Evolutionary conservation across 192 early-diverging fungal genomes (phyloP).

Genomic region (Backusella australiensis): DNA sequence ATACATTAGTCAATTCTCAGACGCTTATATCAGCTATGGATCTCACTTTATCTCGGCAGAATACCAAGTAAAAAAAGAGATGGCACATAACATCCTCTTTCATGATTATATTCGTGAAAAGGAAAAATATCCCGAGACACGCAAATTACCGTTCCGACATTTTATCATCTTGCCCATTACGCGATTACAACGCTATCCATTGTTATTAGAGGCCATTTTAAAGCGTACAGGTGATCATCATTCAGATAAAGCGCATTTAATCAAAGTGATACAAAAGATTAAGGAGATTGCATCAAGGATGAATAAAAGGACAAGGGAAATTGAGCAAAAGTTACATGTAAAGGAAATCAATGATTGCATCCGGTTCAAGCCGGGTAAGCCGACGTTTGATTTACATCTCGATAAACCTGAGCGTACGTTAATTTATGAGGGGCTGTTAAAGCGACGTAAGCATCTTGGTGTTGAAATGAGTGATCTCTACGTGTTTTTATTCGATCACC

Average conservation of each 20-base stretch:
- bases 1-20: conserved; percentile 57
- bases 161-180: conserved; percentile 76
- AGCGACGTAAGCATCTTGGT: conserved; percentile 20
- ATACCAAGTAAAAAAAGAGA: conserved; percentile 68
- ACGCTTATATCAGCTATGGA: conserved; percentile 78
- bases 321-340: not conserved
- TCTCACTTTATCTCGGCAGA: conserved; percentile 75
- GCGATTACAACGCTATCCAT: conserved; percentile 78
- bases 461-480: conserved; percentile 63
- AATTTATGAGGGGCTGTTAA: conserved; percentile 77
- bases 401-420: conserved; percentile 64
- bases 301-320: conserved; percentile 14
- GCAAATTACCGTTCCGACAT: conserved; percentile 32
- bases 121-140: conserved; percentile 41
- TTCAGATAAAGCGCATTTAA: conserved; percentile 70
- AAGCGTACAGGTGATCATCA: conserved; percentile 78
- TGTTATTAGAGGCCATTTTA: conserved; percentile 77
- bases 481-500: conserved; percentile 90
- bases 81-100: conserved; percentile 60
- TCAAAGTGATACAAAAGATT: not conserved
- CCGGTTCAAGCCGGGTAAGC: not conserved
- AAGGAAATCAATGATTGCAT: conserved; percentile 22
- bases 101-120: conserved; percentile 70
- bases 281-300: conserved; percentile 9
- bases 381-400: conserved; percentile 53